phyloP scores from a whole-genome alignment of 78 protist species.

The Dictyostelium brefeldianum region DNA sequence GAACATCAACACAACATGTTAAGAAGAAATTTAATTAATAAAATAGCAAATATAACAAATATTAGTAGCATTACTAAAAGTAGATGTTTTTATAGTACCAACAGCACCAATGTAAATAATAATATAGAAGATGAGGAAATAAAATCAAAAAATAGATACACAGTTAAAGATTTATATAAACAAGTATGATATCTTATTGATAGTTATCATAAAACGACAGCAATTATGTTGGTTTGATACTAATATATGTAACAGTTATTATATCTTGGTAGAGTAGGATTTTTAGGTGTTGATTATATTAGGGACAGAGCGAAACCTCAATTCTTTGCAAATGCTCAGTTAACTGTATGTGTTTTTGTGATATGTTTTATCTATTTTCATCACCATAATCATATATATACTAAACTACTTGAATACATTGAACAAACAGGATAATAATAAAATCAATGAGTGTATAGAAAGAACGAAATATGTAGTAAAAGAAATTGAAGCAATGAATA shows the following conservation, averaged over 20 bases:
- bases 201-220: no score
- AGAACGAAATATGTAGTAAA: slow-evolving; percentile 67
- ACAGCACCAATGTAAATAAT: background rate
- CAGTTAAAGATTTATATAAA: slow-evolving; percentile 57
- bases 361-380: background rate
- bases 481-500: slow-evolving; percentile 71
- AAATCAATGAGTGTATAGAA: slow-evolving; percentile 66
- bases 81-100: no score
- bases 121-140: background rate
- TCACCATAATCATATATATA: background rate
- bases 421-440: slow-evolving; percentile 15
- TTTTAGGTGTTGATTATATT: slow-evolving; percentile 71
- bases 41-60: background rate
- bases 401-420: background rate
- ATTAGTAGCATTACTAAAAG: no score
- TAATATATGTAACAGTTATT: background rate
- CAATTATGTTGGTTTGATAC: no score
- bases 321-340: slow-evolving; percentile 45
- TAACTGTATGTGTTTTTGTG: slow-evolving; percentile 8
- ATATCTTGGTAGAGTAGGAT: slow-evolving; percentile 59
- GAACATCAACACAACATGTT: no score
- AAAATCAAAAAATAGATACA: slow-evolving; percentile 27
- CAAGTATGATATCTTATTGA: slow-evolving; percentile 26
- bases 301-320: slow-evolving; percentile 78
- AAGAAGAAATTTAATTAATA: background rate